Conservation (phyloP, 2,329 filamentous ascomycete genomes). For the Cordyceps tenuipes region DNA sequence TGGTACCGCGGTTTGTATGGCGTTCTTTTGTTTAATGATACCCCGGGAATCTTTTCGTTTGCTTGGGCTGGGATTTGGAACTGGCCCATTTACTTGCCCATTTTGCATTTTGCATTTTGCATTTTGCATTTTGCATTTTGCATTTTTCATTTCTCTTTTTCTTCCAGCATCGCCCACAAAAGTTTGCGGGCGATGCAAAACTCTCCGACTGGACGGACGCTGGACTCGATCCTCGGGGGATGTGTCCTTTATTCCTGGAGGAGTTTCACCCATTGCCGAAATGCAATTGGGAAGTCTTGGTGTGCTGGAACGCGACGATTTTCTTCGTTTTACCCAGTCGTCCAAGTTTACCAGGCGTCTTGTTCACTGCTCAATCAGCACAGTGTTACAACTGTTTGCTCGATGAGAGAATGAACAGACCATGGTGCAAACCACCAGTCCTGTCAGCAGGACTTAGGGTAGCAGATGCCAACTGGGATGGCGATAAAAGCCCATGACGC, state of each 20-base stretch:
- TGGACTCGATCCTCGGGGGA: background rate
- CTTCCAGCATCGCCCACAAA: background rate
- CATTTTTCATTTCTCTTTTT: background rate
- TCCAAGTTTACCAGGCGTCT: background rate
- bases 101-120: background rate
- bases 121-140: background rate
- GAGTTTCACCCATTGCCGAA: background rate
- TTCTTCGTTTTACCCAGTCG: background rate
- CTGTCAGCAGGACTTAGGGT: slow-evolving; percentile 10
- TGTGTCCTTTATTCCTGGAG: background rate
- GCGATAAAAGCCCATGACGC: slow-evolving; percentile 14
- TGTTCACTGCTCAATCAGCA: background rate
- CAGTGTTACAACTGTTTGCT: background rate
- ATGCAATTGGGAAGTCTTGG: background rate
- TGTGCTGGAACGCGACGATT: background rate
- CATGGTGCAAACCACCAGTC: background rate
- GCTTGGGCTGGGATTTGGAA: background rate
- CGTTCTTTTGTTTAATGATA: slow-evolving; percentile 1
- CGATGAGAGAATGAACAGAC: background rate
- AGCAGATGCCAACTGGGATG: slow-evolving; percentile 14
- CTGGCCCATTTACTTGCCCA: background rate
- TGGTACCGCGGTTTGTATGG: background rate
- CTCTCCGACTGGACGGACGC: background rate
- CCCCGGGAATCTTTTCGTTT: background rate
- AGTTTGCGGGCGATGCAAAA: background rate